Percentiles rank a stretch among this genome's conserved stretches.
Evolutionary conservation across 2,329 filamentous ascomycete genomes (phyloP).

Genomic region (Didymella exigua): DNA sequence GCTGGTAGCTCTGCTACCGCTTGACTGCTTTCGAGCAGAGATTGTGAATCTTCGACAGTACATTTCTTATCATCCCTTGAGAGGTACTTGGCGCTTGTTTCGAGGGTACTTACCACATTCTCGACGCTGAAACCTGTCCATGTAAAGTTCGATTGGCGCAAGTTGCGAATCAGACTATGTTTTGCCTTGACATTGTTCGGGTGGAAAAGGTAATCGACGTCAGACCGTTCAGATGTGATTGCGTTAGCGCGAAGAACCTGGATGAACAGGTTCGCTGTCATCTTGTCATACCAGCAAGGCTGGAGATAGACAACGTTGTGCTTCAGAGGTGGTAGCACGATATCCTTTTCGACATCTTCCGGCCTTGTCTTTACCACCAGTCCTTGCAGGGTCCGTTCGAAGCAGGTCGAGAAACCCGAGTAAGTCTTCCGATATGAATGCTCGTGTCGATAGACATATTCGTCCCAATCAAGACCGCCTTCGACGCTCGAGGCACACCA

Average conservation of each 20-base stretch:
- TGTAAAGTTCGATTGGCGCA: conserved; percentile 85
- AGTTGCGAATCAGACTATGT: conserved; percentile 72
- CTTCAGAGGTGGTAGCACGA: conserved; percentile 71
- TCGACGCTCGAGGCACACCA: conserved; percentile 71
- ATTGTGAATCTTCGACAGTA: conserved; percentile 62
- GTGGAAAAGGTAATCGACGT: conserved; percentile 89
- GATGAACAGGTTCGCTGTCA: conserved; percentile 83
- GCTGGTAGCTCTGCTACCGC: conserved; percentile 65
- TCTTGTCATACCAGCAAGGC: conserved; percentile 81
- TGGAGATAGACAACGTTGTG: conserved; percentile 76
- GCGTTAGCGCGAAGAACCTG: conserved; percentile 85
- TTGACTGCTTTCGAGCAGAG: conserved; percentile 69
- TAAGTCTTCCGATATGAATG: conserved; percentile 60
- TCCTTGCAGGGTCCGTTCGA: conserved; percentile 73
- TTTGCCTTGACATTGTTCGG: conserved; percentile 71
- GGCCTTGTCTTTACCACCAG: conserved; percentile 81
- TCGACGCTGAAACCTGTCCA: conserved; percentile 74
- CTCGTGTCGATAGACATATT: conserved; percentile 66
- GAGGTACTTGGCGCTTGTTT: conserved; percentile 72
- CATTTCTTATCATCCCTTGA: conserved; percentile 65
- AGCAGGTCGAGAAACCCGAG: conserved; percentile 60
- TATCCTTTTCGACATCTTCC: conserved; percentile 69
- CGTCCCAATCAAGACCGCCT: conserved; percentile 72
- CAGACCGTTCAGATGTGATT: conserved; percentile 82
- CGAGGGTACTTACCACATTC: conserved; percentile 68